Evolutionary conservation across 2,329 filamentous ascomycete species (phyloP), one percentile per base, ranked within the genome.

Genomic region (Ramichloridium luteum): DNA sequence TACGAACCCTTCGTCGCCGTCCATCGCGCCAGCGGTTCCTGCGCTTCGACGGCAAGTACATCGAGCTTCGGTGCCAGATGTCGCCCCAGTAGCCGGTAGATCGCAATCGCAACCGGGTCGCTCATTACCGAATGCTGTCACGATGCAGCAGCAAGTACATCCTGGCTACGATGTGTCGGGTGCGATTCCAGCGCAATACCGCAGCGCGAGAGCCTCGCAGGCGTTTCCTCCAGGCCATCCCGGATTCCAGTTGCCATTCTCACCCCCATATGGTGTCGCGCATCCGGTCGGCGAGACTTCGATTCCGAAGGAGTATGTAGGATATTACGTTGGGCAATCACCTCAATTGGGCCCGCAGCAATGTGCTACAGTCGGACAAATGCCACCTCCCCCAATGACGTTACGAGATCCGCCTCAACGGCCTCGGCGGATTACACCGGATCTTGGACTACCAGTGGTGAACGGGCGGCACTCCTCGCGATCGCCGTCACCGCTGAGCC

Each of bases 21-120:
- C 62, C 4, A 43, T 65, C 12, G 54, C 55, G 28, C 51, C 54
- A 30, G 58, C 61, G 31, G 48, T 60, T 17, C 62, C 64, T 11
- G 51, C 55, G n/a, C 43, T 61, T 22, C 55, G 61, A 16, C 46
- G 61, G 38, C 53, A 55, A 12, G 51, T 54, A 2, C 61, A 65
- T 37, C 55, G 62, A 10, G 50, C 54, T 8, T 61, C 59, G 4
- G 53, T 62, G 28, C 53, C 59, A n/a, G 62, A 61, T 36, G 58
- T 59, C 15, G 37, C 49, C 10, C 41, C 42, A 12, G 55, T 49
- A 28, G 59, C 61, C 6, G 50, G 57, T 27, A 56, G 64, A 27
- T 68, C 64, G 18, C 64, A 68, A 34, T 67, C 63, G 5, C 64
- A 68, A 37, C 64, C 64, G 32, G 59, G 62, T 13, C 59, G 64